Base-by-base conservation (phyloP, 148 eudicot species). In the Camellia sinensis region DNA sequence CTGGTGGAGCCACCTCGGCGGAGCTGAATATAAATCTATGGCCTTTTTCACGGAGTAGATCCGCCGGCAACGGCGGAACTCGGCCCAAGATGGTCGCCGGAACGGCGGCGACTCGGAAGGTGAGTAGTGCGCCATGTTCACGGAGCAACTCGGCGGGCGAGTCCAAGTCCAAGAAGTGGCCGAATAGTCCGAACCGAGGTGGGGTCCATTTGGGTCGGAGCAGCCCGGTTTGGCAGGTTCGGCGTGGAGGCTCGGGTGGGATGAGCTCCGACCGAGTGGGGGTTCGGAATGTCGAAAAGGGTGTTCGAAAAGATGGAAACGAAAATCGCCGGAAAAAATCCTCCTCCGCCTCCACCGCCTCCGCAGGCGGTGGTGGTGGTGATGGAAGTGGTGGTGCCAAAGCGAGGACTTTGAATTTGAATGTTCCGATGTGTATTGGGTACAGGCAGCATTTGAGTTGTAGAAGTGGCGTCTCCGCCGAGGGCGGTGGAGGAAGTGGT, bases 11-110 rank as follows among this genome's bases (percentile, higher is more conserved):
- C 11, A 81, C 76, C 19, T 71, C 92, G 57, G 89, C 97, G n/a
- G 95, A 93, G 87, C 86, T 93, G 14, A 95, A 95, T 46, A 95
- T 95, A 0, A 92, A 95, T 7, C 72, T 95, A 43, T 95, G 99
- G 99, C 99, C 99, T 5, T 95, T 95, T 63, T 87, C 93, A 0
- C 71, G 99, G 81, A 95, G 97, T 73, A 93, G 94, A 75, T 95
- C 99, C 13, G 94, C 97, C 29, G 99, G 99, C 0, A 95, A 84
- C 83, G 92, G 90, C 59, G 85, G 86, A 8, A 62, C 54, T 52
- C 82, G 96, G 82, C 90, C 97, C 40, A 80, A 77, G 68, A 37
- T 87, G 82, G 82, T 83, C n/a, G 80, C 74, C 43, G 75, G 66
- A 61, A 19, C 74, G 71, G 53, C 69, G 69, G 57, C 81, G 29